These are phyloP conservation scores for Balakata baccata DNA, from an alignment of 345 rosid species.

Conservation along the genomic window DNA sequence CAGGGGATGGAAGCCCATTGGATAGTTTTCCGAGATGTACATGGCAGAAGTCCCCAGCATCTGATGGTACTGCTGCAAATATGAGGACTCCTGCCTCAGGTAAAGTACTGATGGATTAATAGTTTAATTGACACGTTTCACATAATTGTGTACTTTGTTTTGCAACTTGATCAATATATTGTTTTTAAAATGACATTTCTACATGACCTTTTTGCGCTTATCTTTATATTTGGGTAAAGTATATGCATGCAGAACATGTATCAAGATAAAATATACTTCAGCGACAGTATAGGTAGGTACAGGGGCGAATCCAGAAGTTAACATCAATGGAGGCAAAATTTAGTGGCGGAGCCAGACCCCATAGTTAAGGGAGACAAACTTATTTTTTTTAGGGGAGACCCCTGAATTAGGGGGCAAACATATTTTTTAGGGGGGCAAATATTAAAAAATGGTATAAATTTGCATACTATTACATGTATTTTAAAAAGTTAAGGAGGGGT, in stretches of 20 bases:
- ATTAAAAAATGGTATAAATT: too few species aligned
- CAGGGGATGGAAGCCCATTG: conserved; percentile 67
- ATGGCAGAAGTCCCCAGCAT: conserved; percentile 66
- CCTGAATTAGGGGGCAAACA: too few species aligned
- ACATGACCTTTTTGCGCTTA: neutral
- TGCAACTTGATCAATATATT: neutral
- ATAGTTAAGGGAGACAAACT: too few species aligned
- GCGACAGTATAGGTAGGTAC: neutral
- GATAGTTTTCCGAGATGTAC: conserved; percentile 46
- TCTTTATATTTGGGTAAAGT: neutral
- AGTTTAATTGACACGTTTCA: conserved; percentile 8
- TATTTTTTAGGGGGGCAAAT: too few species aligned
- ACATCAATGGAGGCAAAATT: too few species aligned
- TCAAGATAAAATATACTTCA: neutral
- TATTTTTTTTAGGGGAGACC: too few species aligned
- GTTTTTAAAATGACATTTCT: neutral
- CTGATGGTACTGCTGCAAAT: conserved; percentile 41
- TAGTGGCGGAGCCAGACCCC: too few species aligned
- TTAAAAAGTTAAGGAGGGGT: too few species aligned
- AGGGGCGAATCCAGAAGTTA: too few species aligned
- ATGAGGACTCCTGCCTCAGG: conserved; percentile 65
- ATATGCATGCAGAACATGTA: neutral
- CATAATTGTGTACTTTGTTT: neutral
- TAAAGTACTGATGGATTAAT: conserved; percentile 24
- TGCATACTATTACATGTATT: too few species aligned